Base-by-base conservation (phyloP, 1,284 basidiomycete species). In the Cutaneotrichosporon dermatis region DNA sequence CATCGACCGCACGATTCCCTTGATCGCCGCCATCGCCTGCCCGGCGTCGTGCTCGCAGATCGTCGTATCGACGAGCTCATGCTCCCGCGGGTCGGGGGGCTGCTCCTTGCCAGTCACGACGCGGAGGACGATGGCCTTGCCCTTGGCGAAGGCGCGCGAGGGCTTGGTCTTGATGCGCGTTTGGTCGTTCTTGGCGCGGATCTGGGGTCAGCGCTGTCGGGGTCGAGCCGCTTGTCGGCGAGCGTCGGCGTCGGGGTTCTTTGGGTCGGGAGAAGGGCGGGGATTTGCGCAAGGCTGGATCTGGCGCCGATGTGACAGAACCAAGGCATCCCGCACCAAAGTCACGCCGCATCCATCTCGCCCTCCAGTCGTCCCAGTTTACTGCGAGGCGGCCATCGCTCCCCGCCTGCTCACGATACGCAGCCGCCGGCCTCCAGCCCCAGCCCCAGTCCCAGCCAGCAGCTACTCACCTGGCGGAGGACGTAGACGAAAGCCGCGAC, bases 111-210 rank as follows among this genome's bases (percentile, higher is more conserved):
- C 51, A 11, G 51, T 52, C 2, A 52, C 40, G 40, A 34, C 40
- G 11, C 25, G 37, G 9, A 52, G 9, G 11, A 52, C 51, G 51
- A 52, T 52, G 4, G 15, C 33, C 25, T 52, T 52, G 10, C 16
- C 35, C 25, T 40, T 25, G 15, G 51, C 40, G 25, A 52, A 15
- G 6, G 13, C 8, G 3, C 51, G 51, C 4, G 51, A n/a, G 5
- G 51, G 51, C 40, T 52, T 52, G 40, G 25, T 34, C 33, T 43
- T 41, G 40, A 52, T 52, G 12, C 33, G 39, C 3, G 51, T 52
- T 11, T 25, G 40, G 40, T 52, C 51, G 40, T 52, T 52, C 11
- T 2, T n/a, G 1, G 5, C 16, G 16, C 39, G 39, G 12, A 52
- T 41, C 50, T 51, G 50, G 34, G 4, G 50, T 51, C 15, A 51